Base-by-base conservation (phyloP, 805 yeast genomes). In the Teunomyces cretensis region DNA sequence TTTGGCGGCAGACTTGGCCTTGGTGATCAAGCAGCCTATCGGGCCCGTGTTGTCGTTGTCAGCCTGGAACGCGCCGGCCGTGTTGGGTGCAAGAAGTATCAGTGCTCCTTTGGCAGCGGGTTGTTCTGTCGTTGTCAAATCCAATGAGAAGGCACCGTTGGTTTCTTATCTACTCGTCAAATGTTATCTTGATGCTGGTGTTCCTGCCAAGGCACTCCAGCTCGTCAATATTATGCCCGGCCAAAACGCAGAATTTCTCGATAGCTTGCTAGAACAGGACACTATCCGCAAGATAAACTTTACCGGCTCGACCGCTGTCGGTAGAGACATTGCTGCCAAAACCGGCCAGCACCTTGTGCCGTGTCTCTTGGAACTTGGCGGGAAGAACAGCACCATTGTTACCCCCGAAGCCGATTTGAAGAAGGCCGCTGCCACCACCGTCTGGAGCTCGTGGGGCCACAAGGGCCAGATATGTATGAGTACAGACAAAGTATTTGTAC, bases 381-480 rank as follows among this genome's bases (percentile, higher is more conserved):
- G 79, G 6, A 75, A 75, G 49, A 74, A 74, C 49, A 57, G 57
- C 31, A 42, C 67, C 1, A 55, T 74, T 9, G 56, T 75, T 2
- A 60, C 56, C 12, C 39, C 55, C 4, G 74, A 67, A 42, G 67
- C 65, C 0, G 65, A 70, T 46, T 45, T 75, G 24, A 53, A 43
- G 1, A 50, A 46, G 31, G 74, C 78, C 1, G 53, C 67, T 2
- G 47, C 51, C 1, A 43, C 43, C 12, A 54, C 60, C 22, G 33
- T 71, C 7, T 61, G 65, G 64, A 56, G 67, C 19, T 54, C 69
- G 8, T 72, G 74, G 75, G 54, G 62, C 40, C 73, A 75, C 50
- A 69, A 65, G 49, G 80, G 79, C 9, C 79, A 75, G 45, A 65
- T 75, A 16, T 76, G 80, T 52, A 75, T 75, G 79, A 62, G 70